phyloP scores from a whole-genome alignment of 305 asterid genomes.

The Fraxinus paxiana region DNA sequence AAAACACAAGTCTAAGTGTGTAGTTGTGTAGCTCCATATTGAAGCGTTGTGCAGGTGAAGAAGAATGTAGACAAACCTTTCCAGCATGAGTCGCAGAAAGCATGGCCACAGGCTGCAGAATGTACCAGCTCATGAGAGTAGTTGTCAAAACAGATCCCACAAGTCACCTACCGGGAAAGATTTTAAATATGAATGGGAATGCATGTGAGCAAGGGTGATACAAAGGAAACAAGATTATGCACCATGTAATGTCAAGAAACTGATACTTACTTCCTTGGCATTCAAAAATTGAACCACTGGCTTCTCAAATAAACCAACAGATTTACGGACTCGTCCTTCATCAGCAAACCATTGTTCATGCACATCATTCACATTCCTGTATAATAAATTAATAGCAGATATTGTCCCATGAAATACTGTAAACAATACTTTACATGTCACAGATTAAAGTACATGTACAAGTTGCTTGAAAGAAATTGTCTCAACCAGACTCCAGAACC shows the following conservation, averaged over 20 bases:
- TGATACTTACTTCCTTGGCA: constrained; percentile 52
- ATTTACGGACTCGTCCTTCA: constrained; percentile 72
- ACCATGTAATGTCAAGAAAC: constrained; percentile 13
- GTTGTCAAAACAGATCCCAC: constrained; percentile 82
- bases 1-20: constrained; percentile 16
- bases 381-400: constrained; percentile 19
- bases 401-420: constrained; percentile 8
- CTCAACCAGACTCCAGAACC: not conserved
- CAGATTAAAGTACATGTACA: constrained; percentile 10
- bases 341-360: constrained; percentile 89
- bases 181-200: constrained; percentile 8
- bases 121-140: constrained; percentile 40
- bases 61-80: constrained; percentile 42
- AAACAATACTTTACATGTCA: constrained; percentile 13
- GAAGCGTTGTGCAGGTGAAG: not conserved
- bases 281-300: constrained; percentile 37
- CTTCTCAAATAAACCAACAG: constrained; percentile 74
- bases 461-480: not conserved
- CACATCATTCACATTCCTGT: constrained; percentile 78
- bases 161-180: constrained; percentile 46
- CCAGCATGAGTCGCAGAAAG: constrained; percentile 79
- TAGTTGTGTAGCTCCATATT: constrained; percentile 5
- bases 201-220: constrained; percentile 2
- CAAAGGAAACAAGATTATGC: not conserved
- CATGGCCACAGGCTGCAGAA: constrained; percentile 67